A percentile compares a stretch with the other conserved stretches of the same genome.
Conservation (phyloP, 2,329 filamentous ascomycete genomes). For the Trichoderma koningii region DNA sequence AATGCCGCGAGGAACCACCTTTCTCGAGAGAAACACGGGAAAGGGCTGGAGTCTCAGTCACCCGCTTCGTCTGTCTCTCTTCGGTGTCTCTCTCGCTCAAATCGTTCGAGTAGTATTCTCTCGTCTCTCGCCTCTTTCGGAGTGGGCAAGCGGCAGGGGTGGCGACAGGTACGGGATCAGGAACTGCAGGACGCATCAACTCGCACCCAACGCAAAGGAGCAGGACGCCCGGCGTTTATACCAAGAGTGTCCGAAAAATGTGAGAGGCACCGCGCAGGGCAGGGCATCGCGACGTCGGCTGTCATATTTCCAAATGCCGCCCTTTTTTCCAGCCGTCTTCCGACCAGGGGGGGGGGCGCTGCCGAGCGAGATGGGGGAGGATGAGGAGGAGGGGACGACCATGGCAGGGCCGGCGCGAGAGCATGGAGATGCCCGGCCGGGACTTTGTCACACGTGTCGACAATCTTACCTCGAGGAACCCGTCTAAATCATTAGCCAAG, state of each 20-base stretch:
- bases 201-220: slow-evolving; percentile 22
- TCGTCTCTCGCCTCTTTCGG: too few species aligned
- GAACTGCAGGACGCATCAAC: slow-evolving; percentile 22
- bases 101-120: not conserved
- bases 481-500: slow-evolving; percentile 12
- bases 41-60: not conserved
- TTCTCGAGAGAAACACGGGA: not conserved
- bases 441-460: slow-evolving; percentile 23
- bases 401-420: slow-evolving; percentile 2
- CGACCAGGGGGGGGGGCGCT: too few species aligned
- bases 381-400: not conserved
- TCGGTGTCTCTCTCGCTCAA: too few species aligned
- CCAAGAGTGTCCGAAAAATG: slow-evolving; percentile 11
- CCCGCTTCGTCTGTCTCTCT: too few species aligned
- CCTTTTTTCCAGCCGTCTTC: not conserved
- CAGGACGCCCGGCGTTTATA: slow-evolving; percentile 22
- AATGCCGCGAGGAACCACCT: slow-evolving; percentile 15
- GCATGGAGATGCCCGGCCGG: slow-evolving; percentile 15
- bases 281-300: slow-evolving; percentile 18
- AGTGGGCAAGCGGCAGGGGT: not conserved
- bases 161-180: slow-evolving; percentile 11
- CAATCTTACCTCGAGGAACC: slow-evolving; percentile 19
- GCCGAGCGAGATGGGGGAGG: too few species aligned
- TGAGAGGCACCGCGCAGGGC: not conserved
- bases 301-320: slow-evolving; percentile 16